phyloP scores from a whole-genome alignment of 192 early-diverging fungal species.

The Pecoramyces ruminantium region DNA sequence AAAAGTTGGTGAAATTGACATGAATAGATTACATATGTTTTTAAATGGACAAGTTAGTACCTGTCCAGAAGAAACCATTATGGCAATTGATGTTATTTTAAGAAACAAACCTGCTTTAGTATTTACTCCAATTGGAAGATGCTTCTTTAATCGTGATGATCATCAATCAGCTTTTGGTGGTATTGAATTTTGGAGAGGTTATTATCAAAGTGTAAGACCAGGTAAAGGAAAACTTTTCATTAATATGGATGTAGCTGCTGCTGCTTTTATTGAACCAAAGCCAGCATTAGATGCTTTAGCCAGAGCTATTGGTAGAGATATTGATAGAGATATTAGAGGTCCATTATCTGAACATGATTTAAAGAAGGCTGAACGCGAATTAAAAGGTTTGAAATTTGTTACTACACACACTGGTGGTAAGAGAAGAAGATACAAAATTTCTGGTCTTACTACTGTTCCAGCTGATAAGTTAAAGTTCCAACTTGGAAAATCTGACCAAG shows the following conservation, averaged over 20 bases:
- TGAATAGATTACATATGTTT: conserved; percentile 13
- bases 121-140: conserved; percentile 66
- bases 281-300: not conserved
- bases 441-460: not conserved
- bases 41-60: not conserved
- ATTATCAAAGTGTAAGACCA: conserved; percentile 74
- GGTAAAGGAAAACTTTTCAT: conserved; percentile 39
- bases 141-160: conserved; percentile 69
- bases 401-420: not conserved
- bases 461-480: not conserved
- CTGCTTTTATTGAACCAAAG: conserved; percentile 34
- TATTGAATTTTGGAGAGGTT: conserved; percentile 82
- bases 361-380: not conserved
- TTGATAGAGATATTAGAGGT: not conserved
- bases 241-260: conserved; percentile 39
- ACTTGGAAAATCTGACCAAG: not conserved
- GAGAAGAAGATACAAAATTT: not conserved
- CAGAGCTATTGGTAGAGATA: not conserved
- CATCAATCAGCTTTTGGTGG: conserved; percentile 39
- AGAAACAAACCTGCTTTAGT: conserved; percentile 58
- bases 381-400: not conserved
- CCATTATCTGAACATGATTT: not conserved
- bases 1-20: conserved; percentile 46
- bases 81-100: conserved; percentile 50
- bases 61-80: not conserved